phyloP scores from a whole-genome alignment of 305 asterid species.

The Fraxinus paxiana region DNA sequence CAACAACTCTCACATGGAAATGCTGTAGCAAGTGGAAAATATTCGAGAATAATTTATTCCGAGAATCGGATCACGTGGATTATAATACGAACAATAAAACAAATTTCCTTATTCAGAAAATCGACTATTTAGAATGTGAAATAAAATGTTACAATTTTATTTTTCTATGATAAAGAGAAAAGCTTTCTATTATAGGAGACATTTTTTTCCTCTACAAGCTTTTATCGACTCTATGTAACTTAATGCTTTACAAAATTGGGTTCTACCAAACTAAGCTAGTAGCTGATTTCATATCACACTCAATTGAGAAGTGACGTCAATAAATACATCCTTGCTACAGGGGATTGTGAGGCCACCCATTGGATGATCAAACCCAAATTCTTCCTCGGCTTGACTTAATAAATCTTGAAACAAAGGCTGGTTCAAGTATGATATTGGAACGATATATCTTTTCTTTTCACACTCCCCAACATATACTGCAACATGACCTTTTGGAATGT shows the following conservation, averaged over 20 bases:
- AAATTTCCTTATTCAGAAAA: too few species aligned
- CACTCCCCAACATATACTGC: slow-evolving; percentile 49
- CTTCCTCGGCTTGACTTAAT: slow-evolving; percentile 36
- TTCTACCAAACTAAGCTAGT: neutral
- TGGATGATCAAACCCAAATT: slow-evolving; percentile 45
- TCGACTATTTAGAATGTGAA: too few species aligned
- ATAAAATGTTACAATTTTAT: neutral
- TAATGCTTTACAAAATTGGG: too few species aligned
- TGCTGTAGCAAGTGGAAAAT: neutral
- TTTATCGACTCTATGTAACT: neutral
- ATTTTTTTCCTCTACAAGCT: neutral
- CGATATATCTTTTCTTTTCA: slow-evolving; percentile 32
- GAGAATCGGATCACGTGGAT: neutral
- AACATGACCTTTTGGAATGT: slow-evolving; percentile 33
- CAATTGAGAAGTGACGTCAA: slow-evolving; percentile 26
- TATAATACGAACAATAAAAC: neutral
- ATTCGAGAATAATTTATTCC: neutral
- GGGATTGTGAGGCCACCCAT: slow-evolving; percentile 53
- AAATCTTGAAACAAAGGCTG: slow-evolving; percentile 36
- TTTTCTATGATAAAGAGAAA: neutral
- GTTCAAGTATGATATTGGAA: slow-evolving; percentile 43
- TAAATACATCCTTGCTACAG: slow-evolving; percentile 40
- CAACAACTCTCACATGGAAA: neutral
- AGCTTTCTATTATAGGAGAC: neutral
- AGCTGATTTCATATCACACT: neutral